These are phyloP conservation scores for Hypericum androsaemum DNA, from an alignment of 345 rosid genomes.

Conservation along the genomic window DNA sequence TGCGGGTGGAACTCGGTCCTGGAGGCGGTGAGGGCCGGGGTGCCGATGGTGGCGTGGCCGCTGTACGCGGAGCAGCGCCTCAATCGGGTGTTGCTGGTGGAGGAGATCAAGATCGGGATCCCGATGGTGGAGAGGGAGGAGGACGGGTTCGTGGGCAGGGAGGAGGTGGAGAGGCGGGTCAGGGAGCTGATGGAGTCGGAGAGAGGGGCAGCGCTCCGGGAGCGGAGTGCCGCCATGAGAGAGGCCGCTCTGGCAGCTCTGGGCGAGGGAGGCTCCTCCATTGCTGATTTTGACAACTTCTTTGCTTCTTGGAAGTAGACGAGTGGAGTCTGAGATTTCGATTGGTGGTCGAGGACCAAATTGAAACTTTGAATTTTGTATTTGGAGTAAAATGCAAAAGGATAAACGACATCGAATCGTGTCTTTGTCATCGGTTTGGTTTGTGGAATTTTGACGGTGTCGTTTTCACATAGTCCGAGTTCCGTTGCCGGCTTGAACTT, in stretches of 20 bases:
- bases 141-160: slow-evolving; percentile 31
- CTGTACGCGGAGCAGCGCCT: slow-evolving; percentile 11
- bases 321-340: too few species aligned
- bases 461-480: too few species aligned
- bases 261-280: slow-evolving; percentile 37
- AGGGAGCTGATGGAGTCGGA: slow-evolving; percentile 39
- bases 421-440: too few species aligned
- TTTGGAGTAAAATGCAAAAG: too few species aligned
- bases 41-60: not conserved
- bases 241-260: slow-evolving; percentile 29
- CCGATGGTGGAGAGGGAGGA: slow-evolving; percentile 17
- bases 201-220: slow-evolving; percentile 21
- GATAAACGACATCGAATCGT: too few species aligned
- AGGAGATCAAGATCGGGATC: slow-evolving; percentile 43
- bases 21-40: not conserved
- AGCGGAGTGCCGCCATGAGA: slow-evolving; percentile 21
- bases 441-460: too few species aligned
- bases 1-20: slow-evolving; percentile 3
- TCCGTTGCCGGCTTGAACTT: too few species aligned
- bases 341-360: too few species aligned
- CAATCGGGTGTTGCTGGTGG: slow-evolving; percentile 33
- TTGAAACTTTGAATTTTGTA: too few species aligned
- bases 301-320: too few species aligned
- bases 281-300: slow-evolving; percentile 15
- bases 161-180: slow-evolving; percentile 43